phyloP scores from a whole-genome alignment of 495 filamentous ascomycete genomes.

The Cryomyces minteri region DNA sequence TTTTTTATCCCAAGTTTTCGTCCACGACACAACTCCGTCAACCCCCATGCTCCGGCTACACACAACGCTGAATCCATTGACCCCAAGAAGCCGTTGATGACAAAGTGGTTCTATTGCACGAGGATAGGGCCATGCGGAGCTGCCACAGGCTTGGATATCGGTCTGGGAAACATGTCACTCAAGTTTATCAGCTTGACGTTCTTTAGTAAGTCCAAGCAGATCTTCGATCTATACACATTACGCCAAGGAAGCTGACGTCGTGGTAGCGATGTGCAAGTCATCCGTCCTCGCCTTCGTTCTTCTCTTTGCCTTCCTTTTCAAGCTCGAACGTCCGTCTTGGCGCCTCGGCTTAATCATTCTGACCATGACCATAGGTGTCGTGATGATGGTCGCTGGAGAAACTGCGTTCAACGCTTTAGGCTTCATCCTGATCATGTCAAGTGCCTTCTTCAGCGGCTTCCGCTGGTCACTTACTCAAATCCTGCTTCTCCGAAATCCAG shows the following conservation, averaged over 20 bases:
- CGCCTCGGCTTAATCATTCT: conserved; percentile 72
- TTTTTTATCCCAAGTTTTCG: conserved; percentile 71
- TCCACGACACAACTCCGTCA: conserved; percentile 33
- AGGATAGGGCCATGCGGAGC: conserved; percentile 84
- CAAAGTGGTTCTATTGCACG: conserved; percentile 76
- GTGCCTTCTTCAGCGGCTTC: conserved; percentile 91
- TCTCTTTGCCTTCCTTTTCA: conserved; percentile 87
- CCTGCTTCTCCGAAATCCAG: conserved; percentile 80
- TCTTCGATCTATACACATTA: not conserved
- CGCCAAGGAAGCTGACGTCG: not conserved
- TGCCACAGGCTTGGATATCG: conserved; percentile 91
- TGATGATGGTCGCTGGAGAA: conserved; percentile 99
- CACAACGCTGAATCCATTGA: conserved; percentile 26
- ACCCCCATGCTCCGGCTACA: conserved; percentile 27
- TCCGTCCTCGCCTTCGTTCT: conserved; percentile 90
- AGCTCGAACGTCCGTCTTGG: conserved; percentile 72
- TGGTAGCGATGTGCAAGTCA: conserved; percentile 95
- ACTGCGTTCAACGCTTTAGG: conserved; percentile 78
- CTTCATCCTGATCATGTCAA: conserved; percentile 79
- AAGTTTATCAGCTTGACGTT: conserved; percentile 95
- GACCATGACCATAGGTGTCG: conserved; percentile 84
- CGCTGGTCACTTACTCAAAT: conserved; percentile 97
- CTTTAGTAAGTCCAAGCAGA: conserved; percentile 48
- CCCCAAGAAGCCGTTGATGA: conserved; percentile 59
- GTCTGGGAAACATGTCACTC: conserved; percentile 85